Evolutionary conservation across 192 early-diverging fungal genomes (phyloP).

Genomic region (Coemansia sp.): DNA sequence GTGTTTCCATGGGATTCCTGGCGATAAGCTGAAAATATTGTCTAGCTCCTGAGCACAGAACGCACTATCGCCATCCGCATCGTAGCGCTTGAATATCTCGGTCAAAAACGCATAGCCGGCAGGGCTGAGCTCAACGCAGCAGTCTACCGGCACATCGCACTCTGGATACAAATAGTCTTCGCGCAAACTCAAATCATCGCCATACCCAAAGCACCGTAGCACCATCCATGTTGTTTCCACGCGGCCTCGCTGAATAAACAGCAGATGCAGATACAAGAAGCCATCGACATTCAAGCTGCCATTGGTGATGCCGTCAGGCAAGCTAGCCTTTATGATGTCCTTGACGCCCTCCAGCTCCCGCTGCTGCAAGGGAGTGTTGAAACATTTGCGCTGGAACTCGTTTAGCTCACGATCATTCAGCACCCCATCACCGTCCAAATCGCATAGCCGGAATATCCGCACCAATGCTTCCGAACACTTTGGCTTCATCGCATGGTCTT

Average conservation of each 20-base stretch:
- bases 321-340: slow-evolving; percentile 86
- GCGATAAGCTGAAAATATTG: slow-evolving; percentile 82
- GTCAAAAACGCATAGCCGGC: slow-evolving; percentile 94
- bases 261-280: slow-evolving; percentile 90
- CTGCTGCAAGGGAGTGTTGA: slow-evolving; percentile 90
- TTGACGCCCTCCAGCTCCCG: slow-evolving; percentile 97
- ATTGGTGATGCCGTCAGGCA: slow-evolving; percentile 81
- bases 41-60: slow-evolving; percentile 81
- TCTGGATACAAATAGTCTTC: slow-evolving; percentile 88
- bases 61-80: slow-evolving; percentile 97
- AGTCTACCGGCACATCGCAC: slow-evolving; percentile 85
- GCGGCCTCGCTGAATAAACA: slow-evolving; percentile 95
- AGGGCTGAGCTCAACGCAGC: slow-evolving; percentile 90
- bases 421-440: slow-evolving; percentile 87
- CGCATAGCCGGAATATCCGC: slow-evolving; percentile 94
- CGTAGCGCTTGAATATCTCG: slow-evolving; percentile 90
- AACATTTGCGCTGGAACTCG: slow-evolving; percentile 93
- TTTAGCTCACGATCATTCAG: slow-evolving; percentile 94
- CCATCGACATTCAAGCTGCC: slow-evolving; percentile 88
- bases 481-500: slow-evolving; percentile 84
- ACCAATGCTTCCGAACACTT: slow-evolving; percentile 87
- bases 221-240: slow-evolving; percentile 99
- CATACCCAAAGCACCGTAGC: slow-evolving; percentile 92
- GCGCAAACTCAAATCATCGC: slow-evolving; percentile 86
- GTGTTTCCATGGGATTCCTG: slow-evolving; percentile 91